These are phyloP conservation scores for Mangifera indica DNA, from an alignment of 345 rosid species.

Conservation along the genomic window DNA sequence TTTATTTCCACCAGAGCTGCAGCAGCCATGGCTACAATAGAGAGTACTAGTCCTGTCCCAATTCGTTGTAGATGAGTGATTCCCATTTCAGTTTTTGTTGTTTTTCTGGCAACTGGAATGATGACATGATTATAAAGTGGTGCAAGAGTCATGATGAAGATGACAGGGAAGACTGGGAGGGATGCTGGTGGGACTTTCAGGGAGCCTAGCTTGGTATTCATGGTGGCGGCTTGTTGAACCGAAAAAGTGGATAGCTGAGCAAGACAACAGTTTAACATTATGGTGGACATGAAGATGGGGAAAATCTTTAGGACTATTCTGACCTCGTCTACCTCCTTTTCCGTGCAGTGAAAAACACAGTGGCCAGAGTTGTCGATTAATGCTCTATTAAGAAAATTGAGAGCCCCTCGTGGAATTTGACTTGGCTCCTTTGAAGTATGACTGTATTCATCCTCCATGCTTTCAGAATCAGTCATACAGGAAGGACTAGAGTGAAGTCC, in stretches of 20 bases:
- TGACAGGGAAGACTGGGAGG: conserved; percentile 77
- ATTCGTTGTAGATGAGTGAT: conserved; percentile 77
- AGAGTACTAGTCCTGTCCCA: conserved; percentile 72
- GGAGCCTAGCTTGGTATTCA: conserved; percentile 74
- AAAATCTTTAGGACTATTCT: conserved; percentile 58
- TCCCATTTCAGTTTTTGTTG: conserved; percentile 66
- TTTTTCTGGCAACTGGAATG: conserved; percentile 58
- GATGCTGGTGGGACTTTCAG: conserved; percentile 83
- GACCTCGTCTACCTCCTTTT: conserved; percentile 62
- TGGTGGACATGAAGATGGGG: conserved; percentile 82
- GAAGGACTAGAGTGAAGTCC: conserved; percentile 38
- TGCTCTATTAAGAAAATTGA: conserved; percentile 51
- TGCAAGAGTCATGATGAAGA: conserved; percentile 76
- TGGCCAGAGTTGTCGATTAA: conserved; percentile 24
- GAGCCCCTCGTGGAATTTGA: conserved; percentile 25
- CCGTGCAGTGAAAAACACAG: conserved; percentile 48
- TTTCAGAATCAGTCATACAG: conserved; percentile 17
- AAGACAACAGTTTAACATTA: conserved; percentile 89
- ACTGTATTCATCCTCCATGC: conserved; percentile 30
- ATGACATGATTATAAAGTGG: conserved; percentile 66
- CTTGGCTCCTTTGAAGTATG: conserved; percentile 15
- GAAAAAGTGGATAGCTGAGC: conserved; percentile 95
- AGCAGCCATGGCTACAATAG: conserved; percentile 72
- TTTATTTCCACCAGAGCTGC: conserved; percentile 79
- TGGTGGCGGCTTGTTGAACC: conserved; percentile 87